A percentile compares a stretch with the other conserved stretches of the same genome.
These are phyloP conservation scores for Hemileia vastatrix DNA, from an alignment of 1,284 basidiomycete species.

Conservation along the genomic window DNA sequence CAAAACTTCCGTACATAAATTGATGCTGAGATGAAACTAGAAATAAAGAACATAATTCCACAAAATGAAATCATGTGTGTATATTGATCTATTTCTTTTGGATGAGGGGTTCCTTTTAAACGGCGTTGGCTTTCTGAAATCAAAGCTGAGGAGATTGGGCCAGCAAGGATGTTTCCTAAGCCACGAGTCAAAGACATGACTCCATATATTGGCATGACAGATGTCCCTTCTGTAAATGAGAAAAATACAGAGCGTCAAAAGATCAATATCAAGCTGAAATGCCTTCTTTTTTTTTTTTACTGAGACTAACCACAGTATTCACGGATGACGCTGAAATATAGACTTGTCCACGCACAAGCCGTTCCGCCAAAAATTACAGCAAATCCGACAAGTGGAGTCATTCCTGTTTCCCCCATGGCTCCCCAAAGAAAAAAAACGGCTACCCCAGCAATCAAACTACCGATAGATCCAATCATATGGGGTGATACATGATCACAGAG, in stretches of 20 bases:
- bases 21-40: too few relatives aligned
- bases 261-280: not conserved
- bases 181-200: constrained; percentile 47
- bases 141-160: constrained; percentile 47
- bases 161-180: constrained; percentile 48
- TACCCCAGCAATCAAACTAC: constrained; percentile 2
- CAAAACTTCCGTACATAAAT: too few relatives aligned
- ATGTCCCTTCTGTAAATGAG: constrained; percentile 17
- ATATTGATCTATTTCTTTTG: too few relatives aligned
- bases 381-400: constrained; percentile 3
- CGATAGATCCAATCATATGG: constrained; percentile 12
- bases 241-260: not conserved
- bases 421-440: constrained; percentile 15
- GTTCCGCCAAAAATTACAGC: constrained; percentile 15
- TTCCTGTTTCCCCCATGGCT: constrained; percentile 2
- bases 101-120: too few relatives aligned
- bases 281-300: not conserved
- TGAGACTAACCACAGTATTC: constrained; percentile 5
- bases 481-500: constrained; percentile 18
- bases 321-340: constrained; percentile 13
- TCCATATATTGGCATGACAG: constrained; percentile 46
- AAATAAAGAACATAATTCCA: too few relatives aligned
- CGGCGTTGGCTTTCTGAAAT: not conserved
- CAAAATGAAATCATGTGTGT: too few relatives aligned
- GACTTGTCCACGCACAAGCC: constrained; percentile 17